Evolutionary conservation across 2,329 filamentous ascomycete genomes (phyloP).

Genomic region (Aureobasidium sp.): DNA sequence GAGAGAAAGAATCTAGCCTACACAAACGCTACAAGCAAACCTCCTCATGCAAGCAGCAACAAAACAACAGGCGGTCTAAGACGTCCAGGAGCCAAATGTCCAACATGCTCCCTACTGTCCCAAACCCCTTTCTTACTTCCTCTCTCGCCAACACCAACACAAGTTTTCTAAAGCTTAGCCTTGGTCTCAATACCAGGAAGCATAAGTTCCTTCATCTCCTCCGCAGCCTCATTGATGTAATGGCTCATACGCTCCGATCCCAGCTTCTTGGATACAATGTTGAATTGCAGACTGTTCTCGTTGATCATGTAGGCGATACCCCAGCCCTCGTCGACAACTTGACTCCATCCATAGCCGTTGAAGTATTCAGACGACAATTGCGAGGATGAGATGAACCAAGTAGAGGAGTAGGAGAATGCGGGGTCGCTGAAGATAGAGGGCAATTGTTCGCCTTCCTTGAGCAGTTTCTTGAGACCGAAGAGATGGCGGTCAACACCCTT

Average conservation of each 20-base stretch:
- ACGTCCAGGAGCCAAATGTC: slow-evolving; percentile 4
- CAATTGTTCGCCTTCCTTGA: slow-evolving; percentile 70
- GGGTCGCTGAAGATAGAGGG: slow-evolving; percentile 83
- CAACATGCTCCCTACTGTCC: not conserved
- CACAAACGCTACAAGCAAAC: not conserved
- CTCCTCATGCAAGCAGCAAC: not conserved
- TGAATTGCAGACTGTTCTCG: slow-evolving; percentile 98
- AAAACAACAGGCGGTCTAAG: slow-evolving; percentile 2
- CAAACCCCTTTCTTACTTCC: not conserved
- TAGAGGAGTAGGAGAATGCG: slow-evolving; percentile 70
- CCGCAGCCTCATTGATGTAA: slow-evolving; percentile 88
- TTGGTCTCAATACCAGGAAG: slow-evolving; percentile 71
- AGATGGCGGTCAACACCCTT: slow-evolving; percentile 93
- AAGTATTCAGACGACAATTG: slow-evolving; percentile 96
- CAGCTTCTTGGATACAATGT: slow-evolving; percentile 87
- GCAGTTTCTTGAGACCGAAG: slow-evolving; percentile 90
- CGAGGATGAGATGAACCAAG: slow-evolving; percentile 81
- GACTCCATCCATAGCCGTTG: slow-evolving; percentile 98
- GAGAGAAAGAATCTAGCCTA: not conserved
- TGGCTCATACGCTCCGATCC: slow-evolving; percentile 90
- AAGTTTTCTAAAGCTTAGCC: slow-evolving; percentile 65
- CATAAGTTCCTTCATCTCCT: slow-evolving; percentile 80
- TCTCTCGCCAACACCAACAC: not conserved
- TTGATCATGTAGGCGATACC: slow-evolving; percentile 99
- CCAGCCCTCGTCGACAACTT: slow-evolving; percentile 92